Conservation (phyloP, 345 rosid genomes). For the Hypericum androsaemum region DNA sequence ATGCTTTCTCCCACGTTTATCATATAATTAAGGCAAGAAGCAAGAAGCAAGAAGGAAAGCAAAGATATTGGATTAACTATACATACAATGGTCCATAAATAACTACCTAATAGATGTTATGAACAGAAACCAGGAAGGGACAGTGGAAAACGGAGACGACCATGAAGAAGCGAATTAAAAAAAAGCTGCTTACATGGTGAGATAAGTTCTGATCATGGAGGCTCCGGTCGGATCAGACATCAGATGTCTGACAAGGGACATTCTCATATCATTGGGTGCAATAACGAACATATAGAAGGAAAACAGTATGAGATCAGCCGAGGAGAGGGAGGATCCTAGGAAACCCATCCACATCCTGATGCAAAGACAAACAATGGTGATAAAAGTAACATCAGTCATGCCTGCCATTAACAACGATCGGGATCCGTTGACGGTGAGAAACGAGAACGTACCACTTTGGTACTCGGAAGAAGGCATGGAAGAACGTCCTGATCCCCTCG, state of each 20-base stretch:
- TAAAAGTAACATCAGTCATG: not conserved
- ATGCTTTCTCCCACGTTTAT: no score
- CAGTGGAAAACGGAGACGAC: not conserved
- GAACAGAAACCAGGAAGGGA: conserved; percentile 5
- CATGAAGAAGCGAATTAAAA: no score
- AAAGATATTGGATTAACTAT: no score
- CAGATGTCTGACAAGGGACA: conserved; percentile 66
- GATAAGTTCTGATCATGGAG: conserved; percentile 82
- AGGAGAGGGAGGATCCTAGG: conserved; percentile 79
- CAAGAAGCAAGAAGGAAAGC: no score
- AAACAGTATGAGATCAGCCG: conserved; percentile 68
- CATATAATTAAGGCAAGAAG: no score
- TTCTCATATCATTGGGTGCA: conserved; percentile 70
- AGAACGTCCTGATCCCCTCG: conserved; percentile 70
- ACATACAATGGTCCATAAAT: no score
- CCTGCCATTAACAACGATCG: no score
- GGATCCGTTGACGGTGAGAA: not conserved
- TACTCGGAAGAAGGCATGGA: conserved; percentile 70
- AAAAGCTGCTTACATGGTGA: conserved; percentile 20
- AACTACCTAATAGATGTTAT: no score
- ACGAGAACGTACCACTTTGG: conserved; percentile 60
- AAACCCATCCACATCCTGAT: conserved; percentile 96
- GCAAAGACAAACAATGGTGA: conserved; percentile 1
- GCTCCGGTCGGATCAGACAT: conserved; percentile 86
- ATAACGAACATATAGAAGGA: conserved; percentile 75